Base-by-base conservation (phyloP, 257 asterid genomes). In the Penstemon newberryi region DNA sequence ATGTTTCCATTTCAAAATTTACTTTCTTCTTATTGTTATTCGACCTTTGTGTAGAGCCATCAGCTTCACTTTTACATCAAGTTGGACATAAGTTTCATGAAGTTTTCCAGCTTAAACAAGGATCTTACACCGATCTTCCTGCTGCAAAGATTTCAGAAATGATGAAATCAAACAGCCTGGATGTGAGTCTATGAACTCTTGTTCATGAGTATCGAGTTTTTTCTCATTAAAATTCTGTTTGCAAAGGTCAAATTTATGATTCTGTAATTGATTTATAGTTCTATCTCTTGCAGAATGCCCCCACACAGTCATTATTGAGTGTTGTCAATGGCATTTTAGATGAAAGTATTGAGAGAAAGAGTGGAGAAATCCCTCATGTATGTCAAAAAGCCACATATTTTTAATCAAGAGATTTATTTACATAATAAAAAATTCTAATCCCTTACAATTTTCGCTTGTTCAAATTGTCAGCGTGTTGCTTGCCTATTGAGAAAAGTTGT, bases 161-260 rank as follows among this genome's bases (percentile, higher is more conserved):
- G 95, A 86, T 88, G 96, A 88, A 88, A 80, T 80, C 99, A 4
- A 90, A 87, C 75, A 83, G 97, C 88, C 79, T 93, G 81, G 96
- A 93, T 79, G 99, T 90, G 77, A 75, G 88, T 76, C 42, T 57
- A 40, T 68, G 39, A 55, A 70, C 70, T 46, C 69, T 10, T 40
- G 42, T 52, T 49, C 63, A 71, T 55, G 33, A 49, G 12, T 56
- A 33, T 25, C 40, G 3, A 63, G 47, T 67, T 61, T 40, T 43
- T 63, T 45, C 42, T 41, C 54, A 56, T 55, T 70, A 55, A 40
- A 67, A 50, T 61, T 66, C 54, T 49, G 63, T 61, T 9, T 15
- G 58, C 4, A 46, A 6, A 56, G 7, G 13, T 42, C 46, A 18
- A 36, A 7, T 40, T 50, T 45, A 33, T 56, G 71, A 47, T 57